Evolutionary conservation across 306 rosid species (phyloP).

Genomic region (Medicago ruthenica): DNA sequence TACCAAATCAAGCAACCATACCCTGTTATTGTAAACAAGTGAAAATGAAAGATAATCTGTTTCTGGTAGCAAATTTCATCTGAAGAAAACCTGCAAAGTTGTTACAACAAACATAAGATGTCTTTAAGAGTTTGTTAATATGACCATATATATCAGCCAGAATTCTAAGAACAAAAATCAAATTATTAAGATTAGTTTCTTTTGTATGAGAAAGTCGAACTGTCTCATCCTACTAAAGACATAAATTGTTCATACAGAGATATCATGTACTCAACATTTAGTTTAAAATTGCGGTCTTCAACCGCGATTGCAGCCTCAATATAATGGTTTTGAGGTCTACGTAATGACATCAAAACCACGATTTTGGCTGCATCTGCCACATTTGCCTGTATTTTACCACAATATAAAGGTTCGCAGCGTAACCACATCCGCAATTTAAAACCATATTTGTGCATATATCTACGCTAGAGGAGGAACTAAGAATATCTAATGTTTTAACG

Average conservation of each 20-base stretch:
- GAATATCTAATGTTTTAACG: neutral
- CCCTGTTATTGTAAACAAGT: conserved; percentile 58
- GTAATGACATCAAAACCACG: neutral
- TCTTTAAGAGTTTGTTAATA: neutral
- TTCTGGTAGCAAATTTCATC: conserved; percentile 64
- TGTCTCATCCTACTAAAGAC: conserved; percentile 58
- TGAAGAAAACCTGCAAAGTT: conserved; percentile 63
- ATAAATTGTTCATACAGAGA: conserved; percentile 38
- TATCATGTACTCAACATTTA: conserved; percentile 5
- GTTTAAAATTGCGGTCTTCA: neutral
- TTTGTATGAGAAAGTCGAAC: conserved; percentile 53
- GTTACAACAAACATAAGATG: neutral
- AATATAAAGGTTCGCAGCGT: neutral
- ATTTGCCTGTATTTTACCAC: neutral
- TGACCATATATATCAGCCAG: neutral
- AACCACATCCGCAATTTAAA: neutral
- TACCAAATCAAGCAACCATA: conserved; percentile 72
- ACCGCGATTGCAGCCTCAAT: neutral
- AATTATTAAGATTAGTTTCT: neutral
- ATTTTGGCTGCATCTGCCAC: neutral
- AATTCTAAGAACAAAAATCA: conserved; percentile 5
- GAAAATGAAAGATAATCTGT: conserved; percentile 70
- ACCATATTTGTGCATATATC: neutral
- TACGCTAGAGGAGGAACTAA: neutral
- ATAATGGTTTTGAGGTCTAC: neutral